Evolutionary conservation across 2,329 filamentous ascomycete genomes (phyloP), one percentile per base, ranked within the genome.

Genomic region (Exutisphaerella laricina): DNA sequence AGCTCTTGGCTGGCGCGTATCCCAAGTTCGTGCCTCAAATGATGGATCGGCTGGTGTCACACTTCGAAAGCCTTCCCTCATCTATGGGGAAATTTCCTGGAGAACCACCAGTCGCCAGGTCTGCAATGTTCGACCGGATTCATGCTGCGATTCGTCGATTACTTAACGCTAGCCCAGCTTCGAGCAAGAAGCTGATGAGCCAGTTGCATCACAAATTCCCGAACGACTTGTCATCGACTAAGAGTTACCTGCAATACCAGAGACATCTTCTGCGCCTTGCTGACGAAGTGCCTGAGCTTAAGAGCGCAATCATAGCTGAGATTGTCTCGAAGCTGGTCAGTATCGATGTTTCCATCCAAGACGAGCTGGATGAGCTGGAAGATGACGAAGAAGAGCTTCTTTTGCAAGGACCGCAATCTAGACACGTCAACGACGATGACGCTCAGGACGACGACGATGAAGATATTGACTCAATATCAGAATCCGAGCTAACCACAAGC

Each of bases 331-430:
- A 86, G 49, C 74, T 97, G 5, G 87, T 97, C 58, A 92, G 92
- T 66, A 86, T 97, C 45, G 92, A 98, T 61, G 88, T 94, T 1
- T 86, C 96, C 61, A 92, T 97, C 65, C 90, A 96, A 66, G 78
- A 89, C 37, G 89, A 97, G 58, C 71, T 97, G 58, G 88, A 97
- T 50, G 89, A 97, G 56, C 70, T 95, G 48, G 90, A 96, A 49
- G 90, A 97, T 50, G 86, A 94, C 42, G 74, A 88, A 7, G 85
- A 88, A 41, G 80, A 88, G 17, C 79, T 81, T 40, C 78, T 90
- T 13, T 74, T 85, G 74, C 60, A 77, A 73, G 37, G 59, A 17
- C 64, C 64, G n/a, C 63, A 66, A 21, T 35, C 38, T 7, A 66
- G 73, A 47, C 71, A 79, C 26, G 74, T 79, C n/a, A 69, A 72